Base-by-base conservation (phyloP, 2,329 filamentous ascomycete species). In the Ploettnerulaceae sp. region DNA sequence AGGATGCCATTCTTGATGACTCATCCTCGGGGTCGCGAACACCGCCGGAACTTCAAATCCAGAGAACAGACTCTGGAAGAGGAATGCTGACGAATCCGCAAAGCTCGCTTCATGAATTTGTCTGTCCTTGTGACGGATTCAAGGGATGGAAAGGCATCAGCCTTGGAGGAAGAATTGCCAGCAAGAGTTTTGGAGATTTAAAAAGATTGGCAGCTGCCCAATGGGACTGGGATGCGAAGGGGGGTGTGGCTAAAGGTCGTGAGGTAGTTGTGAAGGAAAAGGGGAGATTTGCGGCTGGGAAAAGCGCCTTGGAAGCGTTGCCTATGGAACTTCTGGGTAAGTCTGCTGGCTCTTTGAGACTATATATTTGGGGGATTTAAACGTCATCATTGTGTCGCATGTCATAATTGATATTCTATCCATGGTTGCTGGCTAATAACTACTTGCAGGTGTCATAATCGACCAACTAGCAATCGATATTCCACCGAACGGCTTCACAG, bases 391-490 rank as follows among this genome's bases (percentile, higher is more conserved):
- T 17, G 26, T 26, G 22, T 18, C 38, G 29, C 29, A 42, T 36
- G 29, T 36, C 25, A 39, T 45, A 25, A 14, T 33, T 34, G 24
- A 35, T 28, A 29, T 24, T 25, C 7, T 17, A 8, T 21, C 6
- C 3, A 12, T 28, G 3, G 12, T 43, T 32, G 52, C 53, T 60
- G 44, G 37, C 47, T 50, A 41, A 48, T 34, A 57, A 35, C 35
- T 46, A 22, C 38, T 38, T 31, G 25, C 57, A 87, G 86, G 80
- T 59, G 70, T 79, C 61, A 88, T 91, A 52, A 85, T 91, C 60
- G 82, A 84, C 52, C 74, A 86, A 40, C 73, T 91, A 43, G 81
- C 84, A 22, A 69, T 86, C 47, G 86, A 91, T 64, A 75, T 88
- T 9, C 86, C 75, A 5, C 79, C 81, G n/a, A 86, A 89, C 64